phyloP scores from a whole-genome alignment of 2,329 filamentous ascomycete species.

The Alternaria ventricosa region DNA sequence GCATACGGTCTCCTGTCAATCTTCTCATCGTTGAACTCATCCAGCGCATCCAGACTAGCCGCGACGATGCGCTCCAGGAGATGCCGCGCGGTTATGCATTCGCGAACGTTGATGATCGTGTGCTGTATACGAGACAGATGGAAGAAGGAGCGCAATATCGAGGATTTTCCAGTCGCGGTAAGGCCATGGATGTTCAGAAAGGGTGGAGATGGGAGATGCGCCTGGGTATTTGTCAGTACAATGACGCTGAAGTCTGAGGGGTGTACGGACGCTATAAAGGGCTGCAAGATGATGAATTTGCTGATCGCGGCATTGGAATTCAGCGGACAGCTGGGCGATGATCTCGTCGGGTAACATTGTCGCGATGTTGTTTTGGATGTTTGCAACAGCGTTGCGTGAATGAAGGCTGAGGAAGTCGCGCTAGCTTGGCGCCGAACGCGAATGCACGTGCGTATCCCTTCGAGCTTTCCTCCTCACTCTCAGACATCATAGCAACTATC shows the following conservation, averaged over 20 bases:
- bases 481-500: too few relatives aligned
- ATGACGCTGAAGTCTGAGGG: not conserved
- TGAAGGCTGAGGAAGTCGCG: conserved; percentile 12
- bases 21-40: conserved; percentile 49
- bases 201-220: conserved; percentile 70
- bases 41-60: conserved; percentile 53
- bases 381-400: not conserved
- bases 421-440: conserved; percentile 27
- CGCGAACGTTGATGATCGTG: conserved; percentile 70
- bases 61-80: conserved; percentile 74
- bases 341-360: conserved; percentile 49
- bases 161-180: conserved; percentile 85
- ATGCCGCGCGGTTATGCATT: conserved; percentile 81
- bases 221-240: conserved; percentile 53
- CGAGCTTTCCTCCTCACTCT: too few relatives aligned
- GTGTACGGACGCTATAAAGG: conserved; percentile 51
- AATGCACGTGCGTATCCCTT: conserved; percentile 35
- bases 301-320: conserved; percentile 54
- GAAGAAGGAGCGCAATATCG: conserved; percentile 70
- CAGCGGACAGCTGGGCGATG: conserved; percentile 42
- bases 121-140: conserved; percentile 58
- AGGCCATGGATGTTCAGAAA: conserved; percentile 84
- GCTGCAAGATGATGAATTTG: conserved; percentile 56
- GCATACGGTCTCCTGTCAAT: conserved; percentile 56
- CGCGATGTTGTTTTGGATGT: not conserved